Evolutionary conservation across 306 rosid genomes (phyloP).

Genomic region (Pueraria montana): DNA sequence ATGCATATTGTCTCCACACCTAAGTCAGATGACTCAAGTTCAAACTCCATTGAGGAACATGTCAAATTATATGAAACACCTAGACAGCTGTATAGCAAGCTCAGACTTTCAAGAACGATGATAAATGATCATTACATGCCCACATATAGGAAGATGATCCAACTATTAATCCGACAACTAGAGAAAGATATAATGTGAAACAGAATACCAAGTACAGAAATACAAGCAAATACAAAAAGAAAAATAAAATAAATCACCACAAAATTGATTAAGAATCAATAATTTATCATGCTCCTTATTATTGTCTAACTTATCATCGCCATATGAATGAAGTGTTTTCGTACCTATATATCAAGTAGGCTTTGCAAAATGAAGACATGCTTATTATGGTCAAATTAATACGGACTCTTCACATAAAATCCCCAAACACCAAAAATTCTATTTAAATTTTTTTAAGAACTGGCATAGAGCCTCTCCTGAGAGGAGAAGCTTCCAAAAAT

Average conservation of each 20-base stretch:
- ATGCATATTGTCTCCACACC: conserved; percentile 74
- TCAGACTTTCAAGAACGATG: conserved; percentile 89
- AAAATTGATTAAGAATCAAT: background rate
- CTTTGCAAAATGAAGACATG: too few relatives aligned
- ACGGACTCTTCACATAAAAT: too few relatives aligned
- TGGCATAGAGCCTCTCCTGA: background rate
- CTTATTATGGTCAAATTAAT: too few relatives aligned
- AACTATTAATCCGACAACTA: conserved; percentile 74
- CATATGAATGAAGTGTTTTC: too few relatives aligned
- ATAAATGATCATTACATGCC: conserved; percentile 98
- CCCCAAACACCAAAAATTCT: too few relatives aligned
- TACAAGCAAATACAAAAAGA: background rate
- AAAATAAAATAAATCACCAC: background rate
- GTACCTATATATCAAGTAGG: too few relatives aligned
- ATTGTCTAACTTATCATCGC: too few relatives aligned
- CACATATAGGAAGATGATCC: conserved; percentile 93
- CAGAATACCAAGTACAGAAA: background rate
- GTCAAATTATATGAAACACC: conserved; percentile 74
- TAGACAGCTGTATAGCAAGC: conserved; percentile 81
- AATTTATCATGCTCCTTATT: background rate
- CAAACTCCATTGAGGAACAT: conserved; percentile 55
- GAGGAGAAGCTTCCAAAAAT: conserved; percentile 68
- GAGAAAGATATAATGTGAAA: conserved; percentile 52
- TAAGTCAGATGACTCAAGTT: conserved; percentile 47
- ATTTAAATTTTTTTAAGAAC: too few relatives aligned